A percentile compares a stretch with the other conserved stretches of the same genome.
These are phyloP conservation scores for Capsicum pubescens DNA, from an alignment of 257 asterid species.

Conservation along the genomic window DNA sequence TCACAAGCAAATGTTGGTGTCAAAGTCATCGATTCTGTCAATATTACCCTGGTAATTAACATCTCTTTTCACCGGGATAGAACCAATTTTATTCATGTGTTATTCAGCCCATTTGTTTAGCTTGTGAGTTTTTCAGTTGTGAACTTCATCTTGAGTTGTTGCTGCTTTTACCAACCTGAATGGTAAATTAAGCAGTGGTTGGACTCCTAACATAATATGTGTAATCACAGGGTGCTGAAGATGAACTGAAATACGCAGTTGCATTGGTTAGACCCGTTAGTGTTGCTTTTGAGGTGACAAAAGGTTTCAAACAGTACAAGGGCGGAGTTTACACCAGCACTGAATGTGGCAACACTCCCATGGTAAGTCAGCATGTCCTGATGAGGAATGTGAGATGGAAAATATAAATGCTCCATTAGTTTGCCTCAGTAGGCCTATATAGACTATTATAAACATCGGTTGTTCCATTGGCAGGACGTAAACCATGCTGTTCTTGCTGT, in stretches of 20 bases:
- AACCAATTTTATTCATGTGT: background rate
- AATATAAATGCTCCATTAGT: background rate
- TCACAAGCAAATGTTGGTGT: constrained; percentile 70
- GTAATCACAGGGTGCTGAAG: constrained; percentile 77
- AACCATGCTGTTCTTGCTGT: constrained; percentile 98
- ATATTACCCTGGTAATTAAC: constrained; percentile 77
- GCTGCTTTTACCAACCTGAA: background rate
- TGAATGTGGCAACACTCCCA: constrained; percentile 66
- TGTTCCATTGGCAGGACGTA: constrained; percentile 63
- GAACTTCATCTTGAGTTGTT: background rate
- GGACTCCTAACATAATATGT: background rate
- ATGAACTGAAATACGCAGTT: constrained; percentile 85
- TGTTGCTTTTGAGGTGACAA: constrained; percentile 81
- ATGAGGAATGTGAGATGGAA: background rate
- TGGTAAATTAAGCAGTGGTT: background rate
- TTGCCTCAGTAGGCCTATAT: background rate
- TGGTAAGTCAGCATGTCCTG: constrained; percentile 50
- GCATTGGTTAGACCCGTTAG: constrained; percentile 83
- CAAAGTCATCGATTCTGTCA: constrained; percentile 74
- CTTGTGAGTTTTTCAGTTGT: background rate
- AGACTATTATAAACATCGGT: background rate
- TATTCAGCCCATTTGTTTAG: background rate
- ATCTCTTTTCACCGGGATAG: background rate
- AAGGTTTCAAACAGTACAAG: constrained; percentile 58
- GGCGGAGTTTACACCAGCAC: constrained; percentile 76